Evolutionary conservation across 192 early-diverging fungal species (phyloP).

Genomic region (Helicostylum pulchrum): DNA sequence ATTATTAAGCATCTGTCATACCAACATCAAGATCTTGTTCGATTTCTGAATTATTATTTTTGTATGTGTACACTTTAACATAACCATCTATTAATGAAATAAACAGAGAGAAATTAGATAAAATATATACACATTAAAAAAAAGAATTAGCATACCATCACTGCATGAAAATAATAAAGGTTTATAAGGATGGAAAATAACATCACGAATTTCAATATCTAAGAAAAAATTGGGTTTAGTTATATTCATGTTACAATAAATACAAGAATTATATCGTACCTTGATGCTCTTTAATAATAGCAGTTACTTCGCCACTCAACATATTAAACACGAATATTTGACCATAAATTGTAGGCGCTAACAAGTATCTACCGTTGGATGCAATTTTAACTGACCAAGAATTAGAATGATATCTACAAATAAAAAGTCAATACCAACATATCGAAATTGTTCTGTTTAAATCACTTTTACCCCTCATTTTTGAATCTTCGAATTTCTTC

Average conservation of each 20-base stretch:
- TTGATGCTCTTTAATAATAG: conserved; percentile 83
- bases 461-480: conserved; percentile 65
- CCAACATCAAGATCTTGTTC: background rate
- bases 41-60: background rate
- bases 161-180: conserved; percentile 80
- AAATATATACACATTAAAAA: background rate
- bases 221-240: background rate
- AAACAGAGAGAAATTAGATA: background rate
- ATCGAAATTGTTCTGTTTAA: background rate
- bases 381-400: conserved; percentile 93
- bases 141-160: conserved; percentile 57
- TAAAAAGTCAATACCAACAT: background rate
- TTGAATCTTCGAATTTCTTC: conserved; percentile 73
- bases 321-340: conserved; percentile 84
- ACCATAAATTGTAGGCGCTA: conserved; percentile 87
- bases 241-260: background rate
- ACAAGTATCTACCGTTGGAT: conserved; percentile 84
- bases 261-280: conserved; percentile 25
- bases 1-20: too few species aligned
- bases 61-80: conserved; percentile 62
- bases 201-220: conserved; percentile 91
- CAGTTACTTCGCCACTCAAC: conserved; percentile 69
- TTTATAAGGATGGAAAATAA: conserved; percentile 81
- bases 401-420: conserved; percentile 73
- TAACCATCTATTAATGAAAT: conserved; percentile 52